phyloP scores from a whole-genome alignment of 1,284 basidiomycete genomes.

The Malassezia obtusa region DNA sequence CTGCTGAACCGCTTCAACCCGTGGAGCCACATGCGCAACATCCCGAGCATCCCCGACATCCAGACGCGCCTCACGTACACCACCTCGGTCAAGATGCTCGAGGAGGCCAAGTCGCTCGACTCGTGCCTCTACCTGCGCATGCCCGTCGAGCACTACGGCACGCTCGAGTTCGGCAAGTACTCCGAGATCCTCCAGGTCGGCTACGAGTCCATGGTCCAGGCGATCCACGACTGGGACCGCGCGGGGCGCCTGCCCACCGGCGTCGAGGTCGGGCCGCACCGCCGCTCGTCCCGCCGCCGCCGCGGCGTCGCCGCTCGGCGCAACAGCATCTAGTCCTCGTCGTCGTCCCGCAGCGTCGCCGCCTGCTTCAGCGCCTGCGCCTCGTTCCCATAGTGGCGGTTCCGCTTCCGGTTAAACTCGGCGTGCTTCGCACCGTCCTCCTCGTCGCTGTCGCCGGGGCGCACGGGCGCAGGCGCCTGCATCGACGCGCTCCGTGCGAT shows the following conservation, averaged over 20 bases:
- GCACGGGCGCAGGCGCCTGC: not conserved
- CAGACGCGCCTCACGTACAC: slow-evolving; percentile 93
- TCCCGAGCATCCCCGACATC: slow-evolving; percentile 90
- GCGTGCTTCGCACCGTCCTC: slow-evolving; percentile 27
- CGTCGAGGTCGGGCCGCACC: slow-evolving; percentile 50
- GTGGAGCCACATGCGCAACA: slow-evolving; percentile 59
- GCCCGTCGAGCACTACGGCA: slow-evolving; percentile 59
- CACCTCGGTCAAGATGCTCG: slow-evolving; percentile 84
- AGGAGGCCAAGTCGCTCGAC: slow-evolving; percentile 79
- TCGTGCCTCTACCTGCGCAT: slow-evolving; percentile 86
- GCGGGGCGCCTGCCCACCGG: slow-evolving; percentile 69
- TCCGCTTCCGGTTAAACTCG: slow-evolving; percentile 40
- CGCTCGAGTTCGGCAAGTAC: slow-evolving; percentile 51
- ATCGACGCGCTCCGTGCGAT: not conserved
- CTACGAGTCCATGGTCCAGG: slow-evolving; percentile 63
- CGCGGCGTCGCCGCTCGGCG: slow-evolving; percentile 9
- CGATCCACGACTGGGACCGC: slow-evolving; percentile 68
- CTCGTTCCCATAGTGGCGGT: slow-evolving; percentile 46
- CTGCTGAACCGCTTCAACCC: slow-evolving; percentile 69
- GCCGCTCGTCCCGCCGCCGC: slow-evolving; percentile 21
- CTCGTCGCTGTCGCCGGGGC: not conserved
- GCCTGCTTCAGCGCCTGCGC: slow-evolving; percentile 44
- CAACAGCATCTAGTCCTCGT: slow-evolving; percentile 28
- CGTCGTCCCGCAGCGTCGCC: slow-evolving; percentile 33
- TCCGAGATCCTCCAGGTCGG: slow-evolving; percentile 65